Conservation (phyloP, 768 basidiomycete species). For the Austroboletus eburneus region DNA sequence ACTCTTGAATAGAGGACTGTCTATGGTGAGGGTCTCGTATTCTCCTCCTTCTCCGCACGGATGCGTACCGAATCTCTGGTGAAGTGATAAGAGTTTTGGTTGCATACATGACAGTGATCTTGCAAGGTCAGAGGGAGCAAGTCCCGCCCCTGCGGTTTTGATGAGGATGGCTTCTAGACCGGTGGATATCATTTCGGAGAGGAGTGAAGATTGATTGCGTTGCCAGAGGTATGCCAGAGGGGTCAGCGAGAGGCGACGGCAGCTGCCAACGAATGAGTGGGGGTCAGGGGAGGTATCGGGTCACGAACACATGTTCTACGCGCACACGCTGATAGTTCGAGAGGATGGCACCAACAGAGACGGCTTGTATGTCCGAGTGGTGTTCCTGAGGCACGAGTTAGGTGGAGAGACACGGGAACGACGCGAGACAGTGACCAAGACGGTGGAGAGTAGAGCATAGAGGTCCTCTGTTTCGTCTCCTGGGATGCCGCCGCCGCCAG, state of each 20-base stretch:
- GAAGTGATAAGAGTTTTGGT: constrained; percentile 66
- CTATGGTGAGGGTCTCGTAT: constrained; percentile 91
- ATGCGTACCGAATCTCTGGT: constrained; percentile 80
- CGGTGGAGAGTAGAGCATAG: constrained; percentile 59
- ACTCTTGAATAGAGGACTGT: constrained; percentile 84
- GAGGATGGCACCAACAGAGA: constrained; percentile 94
- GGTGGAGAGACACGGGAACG: not conserved
- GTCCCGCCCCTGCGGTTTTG: constrained; percentile 94
- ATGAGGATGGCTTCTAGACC: constrained; percentile 83
- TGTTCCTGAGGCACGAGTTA: constrained; percentile 40
- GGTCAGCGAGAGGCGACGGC: constrained; percentile 73
- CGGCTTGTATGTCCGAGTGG: constrained; percentile 80
- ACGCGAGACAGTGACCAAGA: constrained; percentile 63
- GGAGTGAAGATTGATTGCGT: constrained; percentile 77
- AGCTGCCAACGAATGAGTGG: constrained; percentile 42
- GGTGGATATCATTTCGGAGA: constrained; percentile 79
- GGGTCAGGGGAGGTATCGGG: not conserved
- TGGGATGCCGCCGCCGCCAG: constrained; percentile 45
- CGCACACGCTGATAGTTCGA: constrained; percentile 97
- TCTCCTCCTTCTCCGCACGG: constrained; percentile 98
- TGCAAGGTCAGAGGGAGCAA: constrained; percentile 74
- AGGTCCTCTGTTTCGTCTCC: constrained; percentile 99
- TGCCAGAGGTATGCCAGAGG: constrained; percentile 94
- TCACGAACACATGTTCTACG: constrained; percentile 91
- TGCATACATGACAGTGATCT: constrained; percentile 71